These are phyloP conservation scores for Penicillium cataractarum DNA, from an alignment of 495 filamentous ascomycete genomes.

Conservation along the genomic window DNA sequence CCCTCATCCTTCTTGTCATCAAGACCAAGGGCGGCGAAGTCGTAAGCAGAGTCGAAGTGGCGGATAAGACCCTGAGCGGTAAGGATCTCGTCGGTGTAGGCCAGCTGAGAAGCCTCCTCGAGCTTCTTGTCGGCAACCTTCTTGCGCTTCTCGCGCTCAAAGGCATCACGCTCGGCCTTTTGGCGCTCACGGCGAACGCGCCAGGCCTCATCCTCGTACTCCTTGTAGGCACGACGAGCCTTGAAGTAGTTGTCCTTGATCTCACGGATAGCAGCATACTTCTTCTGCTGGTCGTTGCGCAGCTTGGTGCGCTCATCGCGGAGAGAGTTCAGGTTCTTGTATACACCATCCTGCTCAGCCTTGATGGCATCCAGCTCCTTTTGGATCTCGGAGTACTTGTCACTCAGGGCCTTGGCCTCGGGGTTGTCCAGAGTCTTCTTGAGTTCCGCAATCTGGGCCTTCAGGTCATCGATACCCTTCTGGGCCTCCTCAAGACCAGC, in stretches of 20 bases:
- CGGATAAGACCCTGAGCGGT: constrained; percentile 82
- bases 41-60: constrained; percentile 83
- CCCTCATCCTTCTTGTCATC: constrained; percentile 66
- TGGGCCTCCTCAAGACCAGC: constrained; percentile 77
- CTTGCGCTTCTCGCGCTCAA: constrained; percentile 72
- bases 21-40: constrained; percentile 59
- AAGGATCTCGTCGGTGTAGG: constrained; percentile 89
- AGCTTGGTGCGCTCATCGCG: constrained; percentile 87
- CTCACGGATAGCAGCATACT: constrained; percentile 75
- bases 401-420: constrained; percentile 84
- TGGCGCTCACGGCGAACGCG: constrained; percentile 76
- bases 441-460: constrained; percentile 80
- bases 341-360: constrained; percentile 84
- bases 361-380: constrained; percentile 86
- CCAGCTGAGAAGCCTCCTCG: constrained; percentile 86
- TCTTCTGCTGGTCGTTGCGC: constrained; percentile 79
- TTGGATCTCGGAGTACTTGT: constrained; percentile 79
- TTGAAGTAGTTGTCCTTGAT: constrained; percentile 86
- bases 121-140: constrained; percentile 82
- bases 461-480: constrained; percentile 81
- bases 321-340: constrained; percentile 81
- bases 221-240: constrained; percentile 71
- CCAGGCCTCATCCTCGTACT: constrained; percentile 79
- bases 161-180: constrained; percentile 75
- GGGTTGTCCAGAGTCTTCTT: constrained; percentile 87